Conservation (phyloP, 768 basidiomycete genomes). For the Serendipita indica region DNA sequence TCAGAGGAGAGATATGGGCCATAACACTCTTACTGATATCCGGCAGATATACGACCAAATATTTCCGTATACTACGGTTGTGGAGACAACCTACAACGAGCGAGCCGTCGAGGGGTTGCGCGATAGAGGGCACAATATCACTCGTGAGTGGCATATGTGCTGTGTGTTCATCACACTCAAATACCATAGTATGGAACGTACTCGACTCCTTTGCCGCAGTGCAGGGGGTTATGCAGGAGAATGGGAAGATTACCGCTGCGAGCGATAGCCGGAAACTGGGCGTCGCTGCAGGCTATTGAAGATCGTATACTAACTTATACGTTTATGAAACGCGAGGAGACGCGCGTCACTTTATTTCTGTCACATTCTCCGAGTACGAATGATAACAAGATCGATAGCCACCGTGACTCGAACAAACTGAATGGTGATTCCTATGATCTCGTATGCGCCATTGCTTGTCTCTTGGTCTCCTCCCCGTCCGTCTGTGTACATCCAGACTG, state of each 20-base stretch:
- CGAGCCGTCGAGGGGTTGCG: conserved; percentile 42
- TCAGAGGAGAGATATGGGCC: not conserved
- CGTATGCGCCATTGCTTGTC: no score
- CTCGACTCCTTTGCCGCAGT: conserved; percentile 64
- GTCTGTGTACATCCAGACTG: no score
- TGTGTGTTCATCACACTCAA: not conserved
- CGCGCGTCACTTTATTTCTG: no score
- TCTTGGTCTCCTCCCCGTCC: no score
- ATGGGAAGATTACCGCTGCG: conserved; percentile 52
- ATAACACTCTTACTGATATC: not conserved
- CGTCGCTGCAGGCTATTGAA: conserved; percentile 71
- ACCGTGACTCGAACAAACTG: no score
- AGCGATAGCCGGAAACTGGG: conserved; percentile 90
- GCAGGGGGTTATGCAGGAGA: conserved; percentile 42
- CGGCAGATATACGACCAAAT: conserved; percentile 65
- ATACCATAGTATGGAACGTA: conserved; percentile 39
- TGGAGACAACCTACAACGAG: conserved; percentile 45
- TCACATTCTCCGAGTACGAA: no score
- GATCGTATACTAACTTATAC: not conserved
- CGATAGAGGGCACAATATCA: conserved; percentile 54
- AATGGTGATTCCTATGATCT: no score
- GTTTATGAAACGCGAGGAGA: not conserved
- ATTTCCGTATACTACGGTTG: conserved; percentile 45
- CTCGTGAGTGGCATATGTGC: conserved; percentile 28
- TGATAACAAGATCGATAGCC: no score